Base-by-base conservation (phyloP, 805 yeast genomes). In the Debaryomyces tyrocola region DNA sequence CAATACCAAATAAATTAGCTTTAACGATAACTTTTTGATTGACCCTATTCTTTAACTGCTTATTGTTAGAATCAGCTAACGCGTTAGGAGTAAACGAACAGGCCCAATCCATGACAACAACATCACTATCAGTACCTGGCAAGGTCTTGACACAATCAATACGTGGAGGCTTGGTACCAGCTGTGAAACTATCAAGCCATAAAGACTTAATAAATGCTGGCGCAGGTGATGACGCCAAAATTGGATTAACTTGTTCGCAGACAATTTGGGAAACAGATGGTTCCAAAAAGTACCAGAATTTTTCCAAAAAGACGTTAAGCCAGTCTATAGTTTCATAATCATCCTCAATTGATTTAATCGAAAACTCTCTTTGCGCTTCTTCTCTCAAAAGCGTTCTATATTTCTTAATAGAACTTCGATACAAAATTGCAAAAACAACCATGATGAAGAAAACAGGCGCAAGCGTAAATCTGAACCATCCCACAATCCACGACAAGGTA, bases 51-150 rank as follows among this genome's bases (percentile, higher is more conserved):
- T 85, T 88, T 66, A 86, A 64, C 66, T 94, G 97, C 59, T 92
- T 88, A 21, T 84, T 82, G 45, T 90, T 89, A 56, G 90, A 73
- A 65, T 94, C 99, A 36, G 86, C 85, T 41, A 82, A 67, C 34
- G 90, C 87, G 66, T 89, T 90, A n/a, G 99, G 99, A 21, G 89
- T 86, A 72, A 91, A 89, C 1, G 97, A 87, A 37, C 87, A 79
- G 36, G 84, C 86, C 97, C 97, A 92, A 67, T 94, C 99, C 97
- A 94, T 94, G 44, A 95, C 97, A 9, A 92, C 95, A 43, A 94
- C 85, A 60, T 92, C 97, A 51, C 86, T 87, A 27, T 82, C 84
- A n/a, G 97, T 92, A 52, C 92, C 88, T 41, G 85, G 87, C 59
- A 90, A 80, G 2, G 97, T 88, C 62, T 94, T 88, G 15, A 92